Base-by-base conservation (phyloP, 23 red algal species). In the Gracilaria vermiculophylla region DNA sequence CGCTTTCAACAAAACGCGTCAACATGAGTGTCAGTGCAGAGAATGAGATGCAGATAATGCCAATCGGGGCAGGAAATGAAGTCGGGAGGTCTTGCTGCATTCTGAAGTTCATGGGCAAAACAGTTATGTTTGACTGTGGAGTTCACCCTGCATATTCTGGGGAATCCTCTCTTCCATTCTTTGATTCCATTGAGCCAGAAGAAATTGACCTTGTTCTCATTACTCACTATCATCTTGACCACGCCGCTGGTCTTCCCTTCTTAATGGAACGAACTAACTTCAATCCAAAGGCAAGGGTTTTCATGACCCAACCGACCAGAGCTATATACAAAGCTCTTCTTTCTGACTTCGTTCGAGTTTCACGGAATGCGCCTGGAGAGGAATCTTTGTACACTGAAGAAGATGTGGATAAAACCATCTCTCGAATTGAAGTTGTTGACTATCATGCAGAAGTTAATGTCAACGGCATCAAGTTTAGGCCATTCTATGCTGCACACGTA, bases 101-200 rank as follows among this genome's bases (percentile, higher is more conserved):
- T 57, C 36, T 99, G 28, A 91, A 88, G 54, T 99, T 94, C 50
- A 95, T 91, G 91, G 83, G 92, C 9, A 99, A 99, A 66, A 99
- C 90, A 15, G 79, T 99, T 47, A 85, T 99, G 89, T 95, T 99
- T 74, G 97, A 99, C 54, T 99, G 97, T 76, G 97, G 97, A 15
- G 97, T 99, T 69, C 97, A 99, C 61, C 97, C 97, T 2, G 97
- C 97, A n/a, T 99, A 99, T 78, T 99, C 97, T 1, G 97, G 97
- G 13, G 72, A 95, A 35, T 85, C 97, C 24, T 85, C 97, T 23
- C 91, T 99, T 77, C 97, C 97, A 20, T 98, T 95, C 71, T 99
- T 99, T 50, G 97, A 99, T 78, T 80, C 69, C 40, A 90, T 99
- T 52, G 92, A 99, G 51, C 67, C 93, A 17, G 77, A 94, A 31